Evolutionary conservation across 2,329 filamentous ascomycete species (phyloP).

Genomic region (Rutstroemia sp.): DNA sequence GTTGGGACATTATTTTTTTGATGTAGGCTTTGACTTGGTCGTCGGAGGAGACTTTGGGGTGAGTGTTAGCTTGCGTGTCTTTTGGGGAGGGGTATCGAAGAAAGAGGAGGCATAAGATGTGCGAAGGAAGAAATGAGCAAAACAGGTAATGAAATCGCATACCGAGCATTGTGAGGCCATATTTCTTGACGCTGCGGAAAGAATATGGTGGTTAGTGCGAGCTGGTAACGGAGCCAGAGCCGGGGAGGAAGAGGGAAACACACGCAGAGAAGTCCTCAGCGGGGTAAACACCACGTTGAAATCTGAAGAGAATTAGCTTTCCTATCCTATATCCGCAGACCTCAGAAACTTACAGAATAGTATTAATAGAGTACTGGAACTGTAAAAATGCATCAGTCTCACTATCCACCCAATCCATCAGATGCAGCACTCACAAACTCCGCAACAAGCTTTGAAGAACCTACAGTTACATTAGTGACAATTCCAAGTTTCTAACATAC

Average conservation of each 20-base stretch:
- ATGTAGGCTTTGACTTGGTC: constrained; percentile 99
- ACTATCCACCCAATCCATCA: background rate
- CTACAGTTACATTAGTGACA: constrained; percentile 34
- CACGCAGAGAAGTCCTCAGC: constrained; percentile 94
- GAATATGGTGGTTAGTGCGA: constrained; percentile 6
- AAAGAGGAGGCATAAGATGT: background rate
- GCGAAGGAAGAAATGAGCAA: too few relatives aligned
- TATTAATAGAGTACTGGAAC: constrained; percentile 98
- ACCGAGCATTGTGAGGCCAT: constrained; percentile 67
- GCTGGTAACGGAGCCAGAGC: background rate
- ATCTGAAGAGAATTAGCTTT: constrained; percentile 42
- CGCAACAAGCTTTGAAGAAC: constrained; percentile 77
- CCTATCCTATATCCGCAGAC: background rate
- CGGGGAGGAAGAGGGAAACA: constrained; percentile 28
- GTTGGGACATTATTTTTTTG: constrained; percentile 97
- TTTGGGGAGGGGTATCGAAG: background rate
- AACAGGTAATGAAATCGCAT: background rate
- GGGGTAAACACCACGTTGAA: constrained; percentile 80
- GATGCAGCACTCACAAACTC: constrained; percentile 68
- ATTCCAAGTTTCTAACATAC: background rate
- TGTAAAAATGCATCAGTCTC: constrained; percentile 29
- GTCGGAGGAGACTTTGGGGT: constrained; percentile 67
- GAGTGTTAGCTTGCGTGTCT: background rate
- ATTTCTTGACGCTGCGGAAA: constrained; percentile 80
- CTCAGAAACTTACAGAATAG: constrained; percentile 63